A percentile compares a stretch with the other conserved stretches of the same genome.
Conservation (phyloP, 768 basidiomycete genomes). For the Aureoboletus auriporus region DNA sequence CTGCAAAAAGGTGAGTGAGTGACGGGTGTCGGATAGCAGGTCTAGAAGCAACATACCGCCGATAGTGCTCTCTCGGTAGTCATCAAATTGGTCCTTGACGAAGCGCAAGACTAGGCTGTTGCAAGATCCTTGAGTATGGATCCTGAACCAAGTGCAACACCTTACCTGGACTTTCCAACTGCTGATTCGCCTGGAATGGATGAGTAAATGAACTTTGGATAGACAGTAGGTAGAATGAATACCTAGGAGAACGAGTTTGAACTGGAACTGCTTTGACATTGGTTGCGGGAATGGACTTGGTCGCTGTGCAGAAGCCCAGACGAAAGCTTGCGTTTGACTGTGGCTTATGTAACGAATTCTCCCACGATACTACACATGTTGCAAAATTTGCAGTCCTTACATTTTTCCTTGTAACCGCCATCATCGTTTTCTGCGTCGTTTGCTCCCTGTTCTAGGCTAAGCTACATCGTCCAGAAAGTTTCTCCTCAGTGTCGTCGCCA, state of each 20-base stretch:
- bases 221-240: conserved; percentile 5
- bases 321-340: conserved; percentile 3
- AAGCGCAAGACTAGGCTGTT: conserved; percentile 88
- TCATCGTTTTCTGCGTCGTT: conserved; percentile 28
- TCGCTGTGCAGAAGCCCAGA: background rate
- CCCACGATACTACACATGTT: conserved; percentile 23
- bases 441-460: conserved; percentile 22
- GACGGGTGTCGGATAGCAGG: background rate
- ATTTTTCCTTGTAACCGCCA: conserved; percentile 34
- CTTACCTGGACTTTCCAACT: conserved; percentile 92
- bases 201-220: conserved; percentile 4
- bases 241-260: conserved; percentile 97
- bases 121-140: conserved; percentile 22
- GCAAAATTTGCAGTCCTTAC: conserved; percentile 30
- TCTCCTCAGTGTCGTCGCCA: conserved; percentile 15
- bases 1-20: conserved; percentile 38
- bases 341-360: conserved; percentile 25
- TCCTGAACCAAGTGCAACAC: conserved; percentile 5
- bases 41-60: conserved; percentile 51
- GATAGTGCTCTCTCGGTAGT: conserved; percentile 93
- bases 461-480: conserved; percentile 21
- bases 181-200: conserved; percentile 80
- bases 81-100: conserved; percentile 94
- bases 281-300: conserved; percentile 28
- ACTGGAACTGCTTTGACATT: conserved; percentile 93